Evolutionary conservation across 805 yeast species (phyloP).

Genomic region (Cephaloascus fragrans): DNA sequence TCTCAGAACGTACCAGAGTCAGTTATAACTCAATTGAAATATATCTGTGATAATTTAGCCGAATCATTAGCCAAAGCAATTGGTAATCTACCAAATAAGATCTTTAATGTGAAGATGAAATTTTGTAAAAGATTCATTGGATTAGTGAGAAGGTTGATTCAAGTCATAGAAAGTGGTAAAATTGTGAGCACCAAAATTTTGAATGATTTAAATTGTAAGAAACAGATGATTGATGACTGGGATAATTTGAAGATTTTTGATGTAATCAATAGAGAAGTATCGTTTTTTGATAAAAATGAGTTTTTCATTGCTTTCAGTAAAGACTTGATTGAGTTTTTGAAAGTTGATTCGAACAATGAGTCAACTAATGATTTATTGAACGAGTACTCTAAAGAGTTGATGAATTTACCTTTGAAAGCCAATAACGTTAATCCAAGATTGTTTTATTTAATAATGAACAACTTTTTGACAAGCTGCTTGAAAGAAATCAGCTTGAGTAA

Average conservation of each 20-base stretch:
- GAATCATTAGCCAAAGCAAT: slow-evolving; percentile 28
- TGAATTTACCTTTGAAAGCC: slow-evolving; percentile 35
- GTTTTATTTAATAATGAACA: slow-evolving; percentile 42
- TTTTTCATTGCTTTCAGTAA: slow-evolving; percentile 21
- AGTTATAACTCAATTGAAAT: slow-evolving; percentile 43
- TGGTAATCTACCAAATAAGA: slow-evolving; percentile 37
- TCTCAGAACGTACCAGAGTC: slow-evolving; percentile 47
- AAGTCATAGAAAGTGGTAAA: slow-evolving; percentile 43
- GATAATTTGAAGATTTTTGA: slow-evolving; percentile 34
- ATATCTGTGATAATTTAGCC: slow-evolving; percentile 39
- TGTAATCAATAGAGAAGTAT: slow-evolving; percentile 36
- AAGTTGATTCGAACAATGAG: slow-evolving; percentile 4
- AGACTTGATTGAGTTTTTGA: slow-evolving; percentile 23
- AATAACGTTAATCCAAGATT: slow-evolving; percentile 43
- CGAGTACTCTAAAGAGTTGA: slow-evolving; percentile 23
- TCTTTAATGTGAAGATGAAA: slow-evolving; percentile 41
- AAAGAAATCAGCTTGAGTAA: slow-evolving; percentile 53
- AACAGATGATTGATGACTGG: slow-evolving; percentile 54
- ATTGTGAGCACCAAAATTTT: slow-evolving; percentile 35
- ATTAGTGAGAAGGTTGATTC: slow-evolving; percentile 43
- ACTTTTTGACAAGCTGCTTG: slow-evolving; percentile 46
- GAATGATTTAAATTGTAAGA: slow-evolving; percentile 29
- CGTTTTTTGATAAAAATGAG: slow-evolving; percentile 16
- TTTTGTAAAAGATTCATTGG: slow-evolving; percentile 45
- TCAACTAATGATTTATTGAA: slow-evolving; percentile 3